Base-by-base conservation (phyloP, 768 basidiomycete genomes). In the Mycena rebaudengoi region DNA sequence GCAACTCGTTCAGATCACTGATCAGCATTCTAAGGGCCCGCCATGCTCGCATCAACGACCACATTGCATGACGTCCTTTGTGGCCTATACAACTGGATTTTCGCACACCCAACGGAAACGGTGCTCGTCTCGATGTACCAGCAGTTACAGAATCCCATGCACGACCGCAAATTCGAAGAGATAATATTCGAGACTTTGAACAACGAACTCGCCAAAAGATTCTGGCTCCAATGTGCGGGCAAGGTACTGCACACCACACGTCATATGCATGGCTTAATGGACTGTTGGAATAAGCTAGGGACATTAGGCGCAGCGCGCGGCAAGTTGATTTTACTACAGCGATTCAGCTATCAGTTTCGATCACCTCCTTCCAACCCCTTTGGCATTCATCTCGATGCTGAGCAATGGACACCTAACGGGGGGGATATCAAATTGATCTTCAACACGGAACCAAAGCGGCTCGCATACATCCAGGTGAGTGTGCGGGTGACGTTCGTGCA, bases 91-190 rank as follows among this genome's bases (percentile, higher is more conserved):
- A 33, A 28, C 33, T 68, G 67, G 67, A 59, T 68, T 14, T 49
- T 58, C 23, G 20, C 26, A 2, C 67, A 68, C 40, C 63, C 67
- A 7, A 41, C 67, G 2, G 67, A 68, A 35, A 62, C 67, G 14
- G 40, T 68, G 5, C 60, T 68, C 21, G 59, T 68, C 1, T 68
- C 67, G 6, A 68, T 68, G 16, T 57, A 68, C n/a, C 67, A 65
- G 13, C 2, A 63, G 67, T 21, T 64, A n/a, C n/a, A 61, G 32
- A 53, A 62, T 7, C 63, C 66, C 26, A 25, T 39, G 11, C 55
- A 63, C 25, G 61, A 67, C 46, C 45, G 55, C 37, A 62, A 67
- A 48, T 59, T 62, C 56, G 60, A 62, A 46, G 52, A 48, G 20
- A 67, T 63, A 13, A 39, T 64, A 14, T 52, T 50, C 37, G 44